Conservation (phyloP, 495 filamentous ascomycete species). For the Tuber borchii region DNA sequence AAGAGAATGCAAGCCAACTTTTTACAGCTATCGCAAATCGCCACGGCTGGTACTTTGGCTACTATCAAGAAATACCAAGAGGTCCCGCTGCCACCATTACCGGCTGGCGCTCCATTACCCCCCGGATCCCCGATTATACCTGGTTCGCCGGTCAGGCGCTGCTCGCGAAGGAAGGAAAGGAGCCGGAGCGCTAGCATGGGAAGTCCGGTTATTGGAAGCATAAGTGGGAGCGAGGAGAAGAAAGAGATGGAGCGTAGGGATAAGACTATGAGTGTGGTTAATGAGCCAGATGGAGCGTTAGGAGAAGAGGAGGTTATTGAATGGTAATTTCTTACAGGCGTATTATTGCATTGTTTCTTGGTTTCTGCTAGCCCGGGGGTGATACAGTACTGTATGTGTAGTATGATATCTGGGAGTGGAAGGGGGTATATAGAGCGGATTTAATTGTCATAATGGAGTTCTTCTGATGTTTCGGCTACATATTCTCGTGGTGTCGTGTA, state of each 20-base stretch:
- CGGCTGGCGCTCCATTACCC: background rate
- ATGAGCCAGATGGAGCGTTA: constrained; percentile 15
- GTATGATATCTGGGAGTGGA: background rate
- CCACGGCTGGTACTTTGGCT: constrained; percentile 10
- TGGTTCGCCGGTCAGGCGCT: constrained; percentile 8
- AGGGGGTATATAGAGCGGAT: background rate
- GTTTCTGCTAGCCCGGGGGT: background rate
- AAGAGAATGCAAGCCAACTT: constrained; percentile 32
- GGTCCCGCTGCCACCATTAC: constrained; percentile 16
- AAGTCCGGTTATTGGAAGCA: constrained; percentile 4
- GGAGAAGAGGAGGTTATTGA: constrained; percentile 14
- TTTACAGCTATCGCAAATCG: constrained; percentile 22
- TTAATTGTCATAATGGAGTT: background rate
- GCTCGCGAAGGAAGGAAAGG: constrained; percentile 9
- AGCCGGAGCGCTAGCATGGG: constrained; percentile 3
- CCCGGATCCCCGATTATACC: constrained; percentile 12
- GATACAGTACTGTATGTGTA: background rate
- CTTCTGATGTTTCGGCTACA: background rate
- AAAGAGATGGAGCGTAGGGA: constrained; percentile 10
- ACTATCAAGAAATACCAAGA: constrained; percentile 25
- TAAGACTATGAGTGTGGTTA: background rate
- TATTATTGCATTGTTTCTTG: background rate
- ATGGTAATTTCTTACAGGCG: background rate
- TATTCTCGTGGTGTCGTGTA: background rate
- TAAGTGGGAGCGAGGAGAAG: background rate